Base-by-base conservation (phyloP, 805 yeast genomes). In the Wickerhamomyces bovis region DNA sequence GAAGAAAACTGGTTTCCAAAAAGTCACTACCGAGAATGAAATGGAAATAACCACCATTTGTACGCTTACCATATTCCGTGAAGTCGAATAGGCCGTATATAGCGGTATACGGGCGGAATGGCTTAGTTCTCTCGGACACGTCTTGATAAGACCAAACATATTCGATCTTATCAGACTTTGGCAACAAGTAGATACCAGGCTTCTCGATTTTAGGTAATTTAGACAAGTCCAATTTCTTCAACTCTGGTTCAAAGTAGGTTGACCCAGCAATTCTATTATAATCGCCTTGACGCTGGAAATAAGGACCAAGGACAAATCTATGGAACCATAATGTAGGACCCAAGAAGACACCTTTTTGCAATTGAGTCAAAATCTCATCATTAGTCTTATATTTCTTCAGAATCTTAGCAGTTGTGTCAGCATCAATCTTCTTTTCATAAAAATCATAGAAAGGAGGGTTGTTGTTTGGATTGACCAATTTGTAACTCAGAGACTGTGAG, bases 401-500 rank as follows among this genome's bases (percentile, higher is more conserved):
- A n/a, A 58, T 46, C 31, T 41, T 42, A 7, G 18, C 19, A 8
- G 42, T 38, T 47, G 69, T 70, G 42, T 78, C 58, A 58, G 79
- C 79, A 67, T 61, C 47, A 76, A 58, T 12, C 18, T 21, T 39
- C 20, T 36, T 43, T 16, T 43, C 45, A 26, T 38, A 38, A 12
- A 25, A 38, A 28, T 43, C 45, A 21, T 36, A 39, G 11, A n/a
- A 19, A 7, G 26, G 13, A 6, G 12, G 20, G 16, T 43, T 43
- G 10, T 38, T 43, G 22, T 43, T 26, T n/a, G 75, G 71, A 42
- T 73, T 67, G 6, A 73, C 62, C 59, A 71, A 72, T n/a, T 71
- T 67, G 33, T 59, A 60, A 0, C 80, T 71, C 8, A 49, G 54
- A 15, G 69, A 71, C 30, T 47, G 47, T 4, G 85, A 84, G n/a